These are phyloP conservation scores for Cladosporium sp. DNA, from an alignment of 2,329 filamentous ascomycete genomes.

Conservation along the genomic window DNA sequence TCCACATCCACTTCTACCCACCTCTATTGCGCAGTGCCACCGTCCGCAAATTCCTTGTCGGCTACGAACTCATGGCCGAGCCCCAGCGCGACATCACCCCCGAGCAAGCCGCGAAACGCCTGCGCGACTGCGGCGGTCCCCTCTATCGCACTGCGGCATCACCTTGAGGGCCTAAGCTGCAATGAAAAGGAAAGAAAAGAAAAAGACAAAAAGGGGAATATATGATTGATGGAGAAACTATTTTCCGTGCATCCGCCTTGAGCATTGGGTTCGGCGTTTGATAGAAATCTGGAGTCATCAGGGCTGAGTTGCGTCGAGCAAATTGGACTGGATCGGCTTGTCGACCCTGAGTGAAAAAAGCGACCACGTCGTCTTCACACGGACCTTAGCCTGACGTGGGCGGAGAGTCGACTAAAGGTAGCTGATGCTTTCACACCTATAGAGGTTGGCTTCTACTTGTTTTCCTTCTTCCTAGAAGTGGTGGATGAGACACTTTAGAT, in stretches of 20 bases:
- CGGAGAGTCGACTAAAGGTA: background rate
- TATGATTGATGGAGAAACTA: background rate
- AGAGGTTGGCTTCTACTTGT: background rate
- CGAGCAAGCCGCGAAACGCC: slow-evolving; percentile 81
- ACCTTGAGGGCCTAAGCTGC: background rate
- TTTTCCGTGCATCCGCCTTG: background rate
- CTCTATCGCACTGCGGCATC: slow-evolving; percentile 66
- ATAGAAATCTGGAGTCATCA: background rate
- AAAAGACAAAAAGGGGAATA: background rate
- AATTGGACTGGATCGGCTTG: background rate
- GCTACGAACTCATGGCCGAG: slow-evolving; percentile 94
- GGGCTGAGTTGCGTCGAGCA: background rate
- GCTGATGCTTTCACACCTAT: background rate
- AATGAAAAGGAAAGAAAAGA: background rate
- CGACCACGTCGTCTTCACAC: background rate
- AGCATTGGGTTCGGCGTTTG: background rate
- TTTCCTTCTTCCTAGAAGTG: background rate
- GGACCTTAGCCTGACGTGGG: background rate
- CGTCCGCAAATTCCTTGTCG: slow-evolving; percentile 93
- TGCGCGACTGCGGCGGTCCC: slow-evolving; percentile 75
- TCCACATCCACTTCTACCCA: slow-evolving; percentile 98
- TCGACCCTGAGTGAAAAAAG: too few species aligned
- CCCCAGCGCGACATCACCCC: slow-evolving; percentile 98
- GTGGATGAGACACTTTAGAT: background rate
- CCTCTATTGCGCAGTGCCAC: slow-evolving; percentile 89